These are phyloP conservation scores for Podospora pseudoanserina DNA, from an alignment of 495 filamentous ascomycete species.

Conservation along the genomic window DNA sequence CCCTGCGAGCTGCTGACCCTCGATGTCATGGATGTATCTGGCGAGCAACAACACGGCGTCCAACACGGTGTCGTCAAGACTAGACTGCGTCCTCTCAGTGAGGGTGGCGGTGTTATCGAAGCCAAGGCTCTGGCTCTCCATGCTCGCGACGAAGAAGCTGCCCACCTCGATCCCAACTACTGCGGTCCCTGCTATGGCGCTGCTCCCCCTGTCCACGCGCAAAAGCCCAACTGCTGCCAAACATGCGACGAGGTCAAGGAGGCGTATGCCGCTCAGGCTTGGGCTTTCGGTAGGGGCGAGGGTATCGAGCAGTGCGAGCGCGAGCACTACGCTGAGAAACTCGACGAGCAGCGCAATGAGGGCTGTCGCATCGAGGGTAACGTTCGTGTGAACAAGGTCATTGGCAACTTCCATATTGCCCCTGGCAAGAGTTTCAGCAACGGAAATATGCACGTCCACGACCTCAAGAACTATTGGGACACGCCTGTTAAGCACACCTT, in stretches of 20 bases:
- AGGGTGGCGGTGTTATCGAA: conserved; percentile 79
- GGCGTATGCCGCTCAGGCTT: conserved; percentile 80
- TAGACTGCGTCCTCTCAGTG: conserved; percentile 62
- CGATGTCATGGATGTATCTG: conserved; percentile 98
- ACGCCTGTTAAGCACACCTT: conserved; percentile 73
- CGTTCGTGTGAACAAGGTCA: conserved; percentile 93
- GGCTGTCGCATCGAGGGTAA: conserved; percentile 93
- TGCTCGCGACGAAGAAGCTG: conserved; percentile 58
- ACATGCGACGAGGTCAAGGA: conserved; percentile 96
- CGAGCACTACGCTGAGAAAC: conserved; percentile 83
- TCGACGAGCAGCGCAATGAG: conserved; percentile 82
- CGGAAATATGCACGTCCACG: conserved; percentile 95
- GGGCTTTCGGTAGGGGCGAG: conserved; percentile 90
- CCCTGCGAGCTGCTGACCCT: conserved; percentile 94
- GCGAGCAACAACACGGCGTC: conserved; percentile 91
- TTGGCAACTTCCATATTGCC: conserved; percentile 98
- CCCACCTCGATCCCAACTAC: conserved; percentile 85
- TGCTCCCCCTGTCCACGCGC: conserved; percentile 60
- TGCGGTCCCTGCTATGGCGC: conserved; percentile 94
- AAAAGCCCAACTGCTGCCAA: conserved; percentile 84
- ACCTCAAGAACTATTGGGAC: conserved; percentile 88
- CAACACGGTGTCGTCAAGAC: conserved; percentile 89
- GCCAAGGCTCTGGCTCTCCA: conserved; percentile 66
- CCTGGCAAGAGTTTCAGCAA: conserved; percentile 91
- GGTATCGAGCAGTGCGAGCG: conserved; percentile 93